Percentiles rank a stretch among this genome's conserved stretches.
phyloP scores from a whole-genome alignment of 768 basidiomycete genomes.

The Termitomyces sp. region DNA sequence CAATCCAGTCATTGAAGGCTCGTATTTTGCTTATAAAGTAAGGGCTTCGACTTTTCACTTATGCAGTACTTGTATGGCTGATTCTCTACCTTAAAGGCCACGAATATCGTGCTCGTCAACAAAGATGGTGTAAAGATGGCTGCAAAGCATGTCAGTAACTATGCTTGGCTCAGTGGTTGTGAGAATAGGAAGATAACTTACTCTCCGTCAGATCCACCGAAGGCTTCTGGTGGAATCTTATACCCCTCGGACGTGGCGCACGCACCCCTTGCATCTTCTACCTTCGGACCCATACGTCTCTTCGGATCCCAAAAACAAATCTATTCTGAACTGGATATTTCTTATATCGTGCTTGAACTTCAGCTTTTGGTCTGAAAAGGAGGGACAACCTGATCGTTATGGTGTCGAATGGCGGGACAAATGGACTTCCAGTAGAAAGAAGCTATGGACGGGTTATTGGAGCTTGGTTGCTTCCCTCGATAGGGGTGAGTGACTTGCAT shows the following conservation, averaged over 20 bases:
- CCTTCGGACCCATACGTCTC: slow-evolving; percentile 60
- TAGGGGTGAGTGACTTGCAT: slow-evolving; percentile 42
- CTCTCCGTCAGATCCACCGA: slow-evolving; percentile 46
- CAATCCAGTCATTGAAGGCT: slow-evolving; percentile 58
- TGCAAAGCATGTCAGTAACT: slow-evolving; percentile 53
- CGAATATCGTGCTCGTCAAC: slow-evolving; percentile 53
- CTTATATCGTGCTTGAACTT: slow-evolving; percentile 83
- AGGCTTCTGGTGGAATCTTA: slow-evolving; percentile 61
- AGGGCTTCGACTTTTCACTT: slow-evolving; percentile 9
- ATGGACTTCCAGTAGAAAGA: slow-evolving; percentile 48
- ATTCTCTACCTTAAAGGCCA: slow-evolving; percentile 34
- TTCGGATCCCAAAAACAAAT: slow-evolving; percentile 45
- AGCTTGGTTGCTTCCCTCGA: slow-evolving; percentile 80
- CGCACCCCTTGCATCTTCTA: slow-evolving; percentile 67
- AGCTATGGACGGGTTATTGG: slow-evolving; percentile 81
- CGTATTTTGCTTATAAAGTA: slow-evolving; percentile 55
- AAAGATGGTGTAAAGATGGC: slow-evolving; percentile 56
- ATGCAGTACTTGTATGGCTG: background rate
- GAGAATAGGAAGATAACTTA: slow-evolving; percentile 1
- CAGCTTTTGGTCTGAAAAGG: slow-evolving; percentile 80
- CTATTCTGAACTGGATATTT: slow-evolving; percentile 81
- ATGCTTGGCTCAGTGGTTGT: slow-evolving; percentile 1
- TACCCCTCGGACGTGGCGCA: slow-evolving; percentile 77
- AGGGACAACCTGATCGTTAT: slow-evolving; percentile 54
- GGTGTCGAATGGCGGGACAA: slow-evolving; percentile 74